phyloP scores from a whole-genome alignment of 768 basidiomycete species.

The Macrolepiota albuminosa region DNA sequence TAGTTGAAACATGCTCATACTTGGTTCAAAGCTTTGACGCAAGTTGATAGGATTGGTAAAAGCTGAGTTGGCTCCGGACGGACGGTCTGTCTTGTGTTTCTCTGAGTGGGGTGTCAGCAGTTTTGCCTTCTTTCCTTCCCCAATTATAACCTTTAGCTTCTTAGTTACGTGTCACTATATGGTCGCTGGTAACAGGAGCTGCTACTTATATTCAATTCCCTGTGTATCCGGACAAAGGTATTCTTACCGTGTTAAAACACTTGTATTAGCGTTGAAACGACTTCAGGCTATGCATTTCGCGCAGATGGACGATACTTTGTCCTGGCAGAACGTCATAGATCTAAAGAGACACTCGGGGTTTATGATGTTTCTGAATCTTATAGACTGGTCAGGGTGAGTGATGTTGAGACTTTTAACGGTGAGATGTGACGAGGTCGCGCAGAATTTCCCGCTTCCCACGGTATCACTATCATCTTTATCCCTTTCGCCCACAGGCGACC shows the following conservation, averaged over 20 bases:
- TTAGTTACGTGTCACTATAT: constrained; percentile 81
- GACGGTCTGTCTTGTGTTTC: constrained; percentile 80
- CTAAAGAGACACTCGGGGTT: constrained; percentile 81
- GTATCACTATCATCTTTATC: constrained; percentile 63
- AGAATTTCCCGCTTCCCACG: constrained; percentile 87
- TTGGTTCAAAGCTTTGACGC: neutral
- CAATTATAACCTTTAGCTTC: constrained; percentile 5
- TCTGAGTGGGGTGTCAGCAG: constrained; percentile 88
- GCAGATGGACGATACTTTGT: constrained; percentile 81
- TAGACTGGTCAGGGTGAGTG: constrained; percentile 65
- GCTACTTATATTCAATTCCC: constrained; percentile 88
- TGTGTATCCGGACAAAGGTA: constrained; percentile 76
- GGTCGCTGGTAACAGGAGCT: constrained; percentile 71
- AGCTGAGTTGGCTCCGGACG: constrained; percentile 89
- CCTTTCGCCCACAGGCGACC: constrained; percentile 71
- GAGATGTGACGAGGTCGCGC: constrained; percentile 8
- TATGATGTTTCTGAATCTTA: constrained; percentile 74
- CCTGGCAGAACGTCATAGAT: constrained; percentile 84
- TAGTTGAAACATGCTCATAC: constrained; percentile 6
- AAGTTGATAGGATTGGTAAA: constrained; percentile 58
- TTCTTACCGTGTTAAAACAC: constrained; percentile 1
- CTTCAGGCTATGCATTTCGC: constrained; percentile 72
- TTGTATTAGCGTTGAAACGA: neutral
- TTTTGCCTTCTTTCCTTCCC: constrained; percentile 1
- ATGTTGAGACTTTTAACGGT: neutral